Base-by-base conservation (phyloP, 805 yeast species). In the Wickerhamomyces silvicola region DNA sequence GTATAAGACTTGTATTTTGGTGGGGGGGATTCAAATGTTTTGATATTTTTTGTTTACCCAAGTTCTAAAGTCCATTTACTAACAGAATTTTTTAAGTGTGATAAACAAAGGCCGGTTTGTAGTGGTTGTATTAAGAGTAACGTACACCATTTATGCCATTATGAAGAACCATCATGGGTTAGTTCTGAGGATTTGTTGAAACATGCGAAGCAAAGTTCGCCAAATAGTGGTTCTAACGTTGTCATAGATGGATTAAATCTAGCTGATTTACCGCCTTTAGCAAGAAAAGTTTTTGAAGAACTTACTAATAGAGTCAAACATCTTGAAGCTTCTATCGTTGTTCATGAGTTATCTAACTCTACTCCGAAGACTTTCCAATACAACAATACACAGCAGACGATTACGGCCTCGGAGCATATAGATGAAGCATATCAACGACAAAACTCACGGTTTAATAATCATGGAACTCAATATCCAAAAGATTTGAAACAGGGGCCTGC, bases 131-230 rank as follows among this genome's bases (percentile, higher is more conserved):
- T 57, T 10, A 72, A 71, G 46, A 70, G 74, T 25, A 75, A 73
- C 7, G 77, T 72, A n/a, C 61, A 60, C 7, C 78, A 72, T 45
- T 49, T 73, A 14, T 73, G 80, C 36, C 70, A 69, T 28, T 73
- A 71, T 36, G 63, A 73, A 46, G 76, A 71, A 37, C 80, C 77
- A 22, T 56, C 65, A 18, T 73, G 80, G 80, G 75, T 67, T 50
- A 51, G 75, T 37, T 64, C 72, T 35, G 72, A 62, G 27, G 55
- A 63, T 2, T 67, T 66, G 43, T 50, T 62, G 34, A 54, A 66
- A 39, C 72, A 70, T 29, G 38, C 48, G 14, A 27, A 20, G 20
- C 23, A 22, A 18, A 10, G n/a, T 11, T 9, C 7, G 18, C 9
- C 26, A 24, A 14, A 9, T 13, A n/a, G 18, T n/a, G 12, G 18